A percentile compares a stretch with the other conserved stretches of the same genome.
Conservation (phyloP, 2,329 filamentous ascomycete genomes). For the Thelonectria discophora region DNA sequence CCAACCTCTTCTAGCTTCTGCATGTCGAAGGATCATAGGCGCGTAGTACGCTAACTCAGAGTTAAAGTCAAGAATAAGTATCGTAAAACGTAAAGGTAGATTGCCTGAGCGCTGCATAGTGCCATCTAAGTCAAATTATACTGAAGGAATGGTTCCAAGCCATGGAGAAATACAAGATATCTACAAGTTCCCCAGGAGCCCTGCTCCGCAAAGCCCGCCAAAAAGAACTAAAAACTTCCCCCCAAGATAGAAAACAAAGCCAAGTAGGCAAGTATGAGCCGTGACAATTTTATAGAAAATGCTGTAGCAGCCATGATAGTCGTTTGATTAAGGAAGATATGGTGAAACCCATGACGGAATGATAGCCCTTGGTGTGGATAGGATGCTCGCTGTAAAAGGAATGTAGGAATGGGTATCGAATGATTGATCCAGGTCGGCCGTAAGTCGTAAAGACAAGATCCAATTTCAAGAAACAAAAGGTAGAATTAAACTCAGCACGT, state of each 20-base stretch:
- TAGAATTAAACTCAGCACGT: slow-evolving; percentile 11
- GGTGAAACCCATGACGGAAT: slow-evolving; percentile 20
- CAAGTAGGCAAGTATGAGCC: slow-evolving; percentile 16
- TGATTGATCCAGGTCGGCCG: slow-evolving; percentile 40
- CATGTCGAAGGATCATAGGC: no score
- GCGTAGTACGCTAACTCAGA: no score
- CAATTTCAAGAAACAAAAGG: slow-evolving; percentile 2
- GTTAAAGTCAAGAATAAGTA: no score
- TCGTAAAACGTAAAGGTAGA: not conserved
- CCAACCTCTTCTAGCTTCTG: not conserved
- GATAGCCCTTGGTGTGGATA: not conserved
- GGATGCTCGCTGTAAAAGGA: slow-evolving; percentile 26
- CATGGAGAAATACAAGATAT: slow-evolving; percentile 14
- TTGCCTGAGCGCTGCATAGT: slow-evolving; percentile 7
- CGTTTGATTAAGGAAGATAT: slow-evolving; percentile 26
- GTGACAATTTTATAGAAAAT: slow-evolving; percentile 19
- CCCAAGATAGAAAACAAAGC: slow-evolving; percentile 9
- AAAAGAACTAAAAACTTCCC: not conserved
- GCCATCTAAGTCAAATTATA: slow-evolving; percentile 14
- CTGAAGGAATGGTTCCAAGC: slow-evolving; percentile 15
- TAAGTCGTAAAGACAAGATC: slow-evolving; percentile 36
- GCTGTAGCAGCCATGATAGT: slow-evolving; percentile 36
- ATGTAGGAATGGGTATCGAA: slow-evolving; percentile 39
- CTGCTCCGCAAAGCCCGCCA: slow-evolving; percentile 6
- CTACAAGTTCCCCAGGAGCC: slow-evolving; percentile 3